These are phyloP conservation scores for Phylloporus sp. DNA, from an alignment of 768 basidiomycete genomes.

Conservation along the genomic window DNA sequence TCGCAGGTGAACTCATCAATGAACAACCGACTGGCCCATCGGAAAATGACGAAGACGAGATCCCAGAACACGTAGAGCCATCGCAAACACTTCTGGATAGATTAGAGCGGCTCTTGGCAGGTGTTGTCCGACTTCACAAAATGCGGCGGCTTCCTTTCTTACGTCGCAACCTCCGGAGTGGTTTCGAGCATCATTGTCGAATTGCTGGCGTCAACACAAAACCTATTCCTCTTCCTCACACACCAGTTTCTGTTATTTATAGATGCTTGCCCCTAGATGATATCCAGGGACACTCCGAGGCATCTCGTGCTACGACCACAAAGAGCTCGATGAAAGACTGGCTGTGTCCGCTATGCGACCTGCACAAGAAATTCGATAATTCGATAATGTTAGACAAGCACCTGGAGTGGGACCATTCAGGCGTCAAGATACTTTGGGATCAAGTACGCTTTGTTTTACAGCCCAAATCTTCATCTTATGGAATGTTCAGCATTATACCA, in stretches of 20 bases:
- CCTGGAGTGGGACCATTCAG: slow-evolving; percentile 44
- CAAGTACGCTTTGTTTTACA: slow-evolving; percentile 15
- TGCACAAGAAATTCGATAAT: slow-evolving; percentile 40
- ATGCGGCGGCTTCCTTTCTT: slow-evolving; percentile 51
- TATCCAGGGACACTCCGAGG: slow-evolving; percentile 8
- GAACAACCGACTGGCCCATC: slow-evolving; percentile 1
- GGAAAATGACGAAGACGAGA: slow-evolving; percentile 11
- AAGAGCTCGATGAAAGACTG: slow-evolving; percentile 33
- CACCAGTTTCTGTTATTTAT: slow-evolving; percentile 25
- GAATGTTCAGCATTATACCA: slow-evolving; percentile 10
- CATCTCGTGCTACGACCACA: slow-evolving; percentile 4
- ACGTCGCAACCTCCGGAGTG: slow-evolving; percentile 43
- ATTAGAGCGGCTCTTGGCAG: slow-evolving; percentile 30
- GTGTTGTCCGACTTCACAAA: slow-evolving; percentile 35
- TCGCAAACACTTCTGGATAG: slow-evolving; percentile 33
- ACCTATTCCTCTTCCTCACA: slow-evolving; percentile 15
- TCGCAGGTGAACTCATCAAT: not conserved
- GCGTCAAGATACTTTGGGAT: slow-evolving; percentile 38
- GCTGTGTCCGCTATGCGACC: slow-evolving; percentile 52
- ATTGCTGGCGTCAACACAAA: slow-evolving; percentile 32
- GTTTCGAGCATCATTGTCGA: slow-evolving; percentile 44
- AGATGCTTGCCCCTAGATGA: slow-evolving; percentile 7
- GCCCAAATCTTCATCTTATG: not conserved
- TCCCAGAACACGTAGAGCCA: slow-evolving; percentile 18
- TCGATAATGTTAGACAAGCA: slow-evolving; percentile 44